phyloP scores from a whole-genome alignment of 805 yeast genomes.

The Candida golubevii region DNA sequence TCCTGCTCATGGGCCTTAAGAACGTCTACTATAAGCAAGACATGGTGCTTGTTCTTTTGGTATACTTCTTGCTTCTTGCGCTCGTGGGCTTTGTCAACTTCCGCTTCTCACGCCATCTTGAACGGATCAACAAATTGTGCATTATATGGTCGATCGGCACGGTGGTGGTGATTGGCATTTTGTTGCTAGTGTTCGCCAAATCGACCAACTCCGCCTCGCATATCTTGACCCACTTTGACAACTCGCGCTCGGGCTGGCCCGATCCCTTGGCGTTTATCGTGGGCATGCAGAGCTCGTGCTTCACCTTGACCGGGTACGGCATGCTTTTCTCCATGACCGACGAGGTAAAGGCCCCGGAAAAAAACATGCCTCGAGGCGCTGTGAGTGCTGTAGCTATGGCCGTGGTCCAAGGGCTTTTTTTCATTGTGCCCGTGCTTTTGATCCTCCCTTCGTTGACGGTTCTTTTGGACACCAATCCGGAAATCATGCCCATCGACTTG shows the following conservation, averaged over 20 bases:
- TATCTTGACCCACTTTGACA: slow-evolving; percentile 65
- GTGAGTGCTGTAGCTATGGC: slow-evolving; percentile 61
- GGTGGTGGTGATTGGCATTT: slow-evolving; percentile 60
- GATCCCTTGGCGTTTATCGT: slow-evolving; percentile 65
- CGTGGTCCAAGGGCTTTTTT: slow-evolving; percentile 64
- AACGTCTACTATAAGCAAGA: slow-evolving; percentile 57
- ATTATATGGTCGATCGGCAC: slow-evolving; percentile 76
- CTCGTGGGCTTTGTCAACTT: slow-evolving; percentile 62
- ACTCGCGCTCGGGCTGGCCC: slow-evolving; percentile 74
- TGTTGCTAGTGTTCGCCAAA: slow-evolving; percentile 54
- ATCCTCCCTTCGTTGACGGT: slow-evolving; percentile 63
- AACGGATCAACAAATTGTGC: slow-evolving; percentile 60
- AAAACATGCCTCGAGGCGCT: slow-evolving; percentile 70
- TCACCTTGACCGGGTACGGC: slow-evolving; percentile 80
- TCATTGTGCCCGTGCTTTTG: slow-evolving; percentile 65
- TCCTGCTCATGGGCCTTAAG: slow-evolving; percentile 61
- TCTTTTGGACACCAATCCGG: slow-evolving; percentile 54
- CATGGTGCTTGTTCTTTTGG: slow-evolving; percentile 49
- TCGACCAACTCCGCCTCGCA: slow-evolving; percentile 55
- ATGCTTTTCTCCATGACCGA: slow-evolving; percentile 78
- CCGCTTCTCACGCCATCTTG: slow-evolving; percentile 55
- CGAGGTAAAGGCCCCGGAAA: slow-evolving; percentile 74
- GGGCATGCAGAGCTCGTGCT: slow-evolving; percentile 74
- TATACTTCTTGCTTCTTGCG: slow-evolving; percentile 53
- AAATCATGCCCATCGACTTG: slow-evolving; percentile 73